Conservation (phyloP, 257 asterid species). For the Phtheirospermum japonicum region DNA sequence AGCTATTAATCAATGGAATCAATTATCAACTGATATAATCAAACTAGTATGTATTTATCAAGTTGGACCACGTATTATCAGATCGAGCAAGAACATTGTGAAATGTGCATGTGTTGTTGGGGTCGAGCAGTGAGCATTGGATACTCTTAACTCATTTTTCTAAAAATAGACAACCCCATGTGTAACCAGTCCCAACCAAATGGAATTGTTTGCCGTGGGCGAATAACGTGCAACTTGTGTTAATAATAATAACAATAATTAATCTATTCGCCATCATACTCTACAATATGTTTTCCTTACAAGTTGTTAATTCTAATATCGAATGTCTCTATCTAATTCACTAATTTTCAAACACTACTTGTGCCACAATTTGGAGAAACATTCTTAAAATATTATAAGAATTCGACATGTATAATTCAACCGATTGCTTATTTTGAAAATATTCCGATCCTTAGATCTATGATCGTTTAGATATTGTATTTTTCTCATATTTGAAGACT, state of each 20-base stretch:
- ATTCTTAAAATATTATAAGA: not conserved
- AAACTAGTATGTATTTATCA: too few species aligned
- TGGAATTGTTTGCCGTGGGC: slow-evolving; percentile 52
- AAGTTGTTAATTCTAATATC: too few species aligned
- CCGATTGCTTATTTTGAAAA: not conserved
- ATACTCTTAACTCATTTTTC: slow-evolving; percentile 34
- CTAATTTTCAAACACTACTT: slow-evolving; percentile 15
- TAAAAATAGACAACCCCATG: slow-evolving; percentile 56
- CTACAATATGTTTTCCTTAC: too few species aligned
- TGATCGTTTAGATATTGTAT: not conserved
- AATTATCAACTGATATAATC: too few species aligned
- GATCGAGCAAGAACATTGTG: not conserved
- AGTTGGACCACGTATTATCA: too few species aligned
- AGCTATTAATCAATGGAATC: too few species aligned
- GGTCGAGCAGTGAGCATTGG: slow-evolving; percentile 47
- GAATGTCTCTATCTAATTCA: too few species aligned
- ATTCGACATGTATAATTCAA: not conserved
- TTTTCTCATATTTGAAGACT: not conserved
- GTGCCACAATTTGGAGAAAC: slow-evolving; percentile 3
- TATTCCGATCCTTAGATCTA: not conserved
- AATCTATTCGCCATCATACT: too few species aligned
- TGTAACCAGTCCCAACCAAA: slow-evolving; percentile 51
- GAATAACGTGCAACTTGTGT: slow-evolving; percentile 47
- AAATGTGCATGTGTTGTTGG: slow-evolving; percentile 17
- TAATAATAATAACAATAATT: too few species aligned